Conservation (phyloP, 2,329 filamentous ascomycete genomes). For the Aspergillus vadensis region DNA sequence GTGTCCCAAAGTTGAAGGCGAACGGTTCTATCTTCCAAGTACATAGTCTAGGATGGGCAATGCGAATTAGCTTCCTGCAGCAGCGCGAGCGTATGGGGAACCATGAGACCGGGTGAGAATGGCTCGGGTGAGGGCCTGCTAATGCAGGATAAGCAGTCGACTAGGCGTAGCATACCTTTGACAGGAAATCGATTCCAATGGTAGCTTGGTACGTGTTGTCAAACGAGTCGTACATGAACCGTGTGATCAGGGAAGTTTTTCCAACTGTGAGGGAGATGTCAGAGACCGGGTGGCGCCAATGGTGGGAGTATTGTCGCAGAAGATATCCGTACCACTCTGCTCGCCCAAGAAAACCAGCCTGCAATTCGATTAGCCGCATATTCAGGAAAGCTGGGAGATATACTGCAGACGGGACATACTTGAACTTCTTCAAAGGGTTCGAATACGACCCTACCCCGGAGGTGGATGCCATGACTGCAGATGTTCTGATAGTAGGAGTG, state of each 20-base stretch:
- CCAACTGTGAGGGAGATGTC: constrained; percentile 65
- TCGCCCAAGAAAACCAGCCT: constrained; percentile 97
- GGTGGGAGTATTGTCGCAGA: constrained; percentile 3
- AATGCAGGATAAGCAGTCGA: neutral
- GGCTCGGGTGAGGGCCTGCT: neutral
- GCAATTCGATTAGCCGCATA: constrained; percentile 32
- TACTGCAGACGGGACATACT: constrained; percentile 58
- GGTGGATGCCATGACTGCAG: constrained; percentile 72
- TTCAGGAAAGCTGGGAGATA: neutral
- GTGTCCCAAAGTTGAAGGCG: constrained; percentile 98
- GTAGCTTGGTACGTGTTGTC: constrained; percentile 99
- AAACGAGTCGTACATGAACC: constrained; percentile 99
- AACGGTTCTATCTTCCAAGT: constrained; percentile 96
- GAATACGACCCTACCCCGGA: constrained; percentile 82
- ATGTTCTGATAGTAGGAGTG: constrained; percentile 24
- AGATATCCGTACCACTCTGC: constrained; percentile 76
- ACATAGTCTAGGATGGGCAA: constrained; percentile 75
- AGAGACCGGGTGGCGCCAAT: constrained; percentile 15
- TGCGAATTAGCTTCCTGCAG: constrained; percentile 13
- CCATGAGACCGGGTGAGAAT: neutral
- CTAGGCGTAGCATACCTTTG: constrained; percentile 66
- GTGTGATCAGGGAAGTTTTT: constrained; percentile 97
- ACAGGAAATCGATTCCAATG: constrained; percentile 98
- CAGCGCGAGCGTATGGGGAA: neutral
- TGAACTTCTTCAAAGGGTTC: constrained; percentile 99